phyloP scores from a whole-genome alignment of 805 yeast genomes.

The Myxozyma neglecta region DNA sequence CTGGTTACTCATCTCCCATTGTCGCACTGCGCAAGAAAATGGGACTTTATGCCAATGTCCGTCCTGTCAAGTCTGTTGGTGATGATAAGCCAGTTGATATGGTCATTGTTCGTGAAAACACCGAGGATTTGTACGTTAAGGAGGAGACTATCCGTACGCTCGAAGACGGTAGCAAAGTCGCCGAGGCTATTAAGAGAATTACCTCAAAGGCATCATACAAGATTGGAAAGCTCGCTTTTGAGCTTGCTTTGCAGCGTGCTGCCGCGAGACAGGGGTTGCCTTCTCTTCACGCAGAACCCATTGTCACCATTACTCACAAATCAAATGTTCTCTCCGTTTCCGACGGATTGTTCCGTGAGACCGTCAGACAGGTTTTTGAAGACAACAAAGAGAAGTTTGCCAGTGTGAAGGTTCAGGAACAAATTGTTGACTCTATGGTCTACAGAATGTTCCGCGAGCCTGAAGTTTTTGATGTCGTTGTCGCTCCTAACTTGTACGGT shows the following conservation, averaged over 20 bases:
- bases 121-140: slow-evolving; percentile 95
- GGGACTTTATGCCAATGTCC: slow-evolving; percentile 93
- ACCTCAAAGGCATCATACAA: slow-evolving; percentile 80
- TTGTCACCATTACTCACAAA: slow-evolving; percentile 92
- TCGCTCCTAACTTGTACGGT: slow-evolving; percentile 97
- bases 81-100: slow-evolving; percentile 88
- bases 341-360: slow-evolving; percentile 95
- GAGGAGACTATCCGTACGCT: slow-evolving; percentile 69
- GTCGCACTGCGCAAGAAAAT: slow-evolving; percentile 96
- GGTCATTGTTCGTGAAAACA: slow-evolving; percentile 98
- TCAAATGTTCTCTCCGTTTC: slow-evolving; percentile 89
- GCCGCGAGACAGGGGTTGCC: slow-evolving; percentile 55
- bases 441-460: slow-evolving; percentile 99
- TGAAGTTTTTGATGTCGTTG: slow-evolving; percentile 93
- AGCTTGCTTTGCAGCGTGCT: slow-evolving; percentile 90
- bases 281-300: slow-evolving; percentile 54
- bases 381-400: slow-evolving; percentile 55
- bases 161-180: slow-evolving; percentile 82
- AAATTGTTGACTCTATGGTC: slow-evolving; percentile 98
- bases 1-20: slow-evolving; percentile 96
- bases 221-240: slow-evolving; percentile 88
- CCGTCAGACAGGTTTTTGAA: slow-evolving; percentile 61
- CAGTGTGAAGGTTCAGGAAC: slow-evolving; percentile 74
- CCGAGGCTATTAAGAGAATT: slow-evolving; percentile 97
- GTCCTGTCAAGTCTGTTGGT: slow-evolving; percentile 95